Conservation (phyloP, 1,284 basidiomycete genomes). For the Ceratobasidium sp. region DNA sequence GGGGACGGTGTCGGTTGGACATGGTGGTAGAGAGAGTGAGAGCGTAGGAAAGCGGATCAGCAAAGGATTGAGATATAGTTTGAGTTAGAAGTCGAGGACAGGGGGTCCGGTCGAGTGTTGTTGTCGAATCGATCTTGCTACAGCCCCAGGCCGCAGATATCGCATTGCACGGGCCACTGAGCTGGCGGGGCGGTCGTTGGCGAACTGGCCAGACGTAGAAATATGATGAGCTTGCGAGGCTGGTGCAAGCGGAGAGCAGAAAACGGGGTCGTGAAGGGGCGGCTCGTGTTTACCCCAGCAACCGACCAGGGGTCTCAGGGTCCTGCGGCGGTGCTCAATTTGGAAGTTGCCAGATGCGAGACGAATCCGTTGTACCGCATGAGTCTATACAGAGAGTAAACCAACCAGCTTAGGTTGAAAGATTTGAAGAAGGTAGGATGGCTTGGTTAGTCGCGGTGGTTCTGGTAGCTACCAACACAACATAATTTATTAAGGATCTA, state of each 20-base stretch:
- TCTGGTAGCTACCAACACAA: no score
- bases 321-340: background rate
- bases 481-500: no score
- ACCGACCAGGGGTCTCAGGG: conserved; percentile 21
- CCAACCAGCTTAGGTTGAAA: background rate
- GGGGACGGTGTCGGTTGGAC: conserved; percentile 1
- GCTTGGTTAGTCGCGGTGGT: no score
- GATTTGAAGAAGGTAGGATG: no score
- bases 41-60: background rate
- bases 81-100: background rate
- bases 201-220: background rate
- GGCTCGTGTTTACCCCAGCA: conserved; percentile 18
- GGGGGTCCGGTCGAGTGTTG: conserved; percentile 26
- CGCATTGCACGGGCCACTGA: conserved; percentile 35
- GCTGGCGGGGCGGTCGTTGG: conserved; percentile 25
- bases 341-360: background rate
- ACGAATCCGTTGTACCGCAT: background rate
- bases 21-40: conserved; percentile 15
- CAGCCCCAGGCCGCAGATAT: conserved; percentile 45
- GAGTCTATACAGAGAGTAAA: no score
- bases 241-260: conserved; percentile 4
- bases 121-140: conserved; percentile 24
- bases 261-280: conserved; percentile 28
- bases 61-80: background rate
- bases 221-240: background rate